phyloP scores from a whole-genome alignment of 2,329 filamentous ascomycete genomes.

The Epichloe hybrida region DNA sequence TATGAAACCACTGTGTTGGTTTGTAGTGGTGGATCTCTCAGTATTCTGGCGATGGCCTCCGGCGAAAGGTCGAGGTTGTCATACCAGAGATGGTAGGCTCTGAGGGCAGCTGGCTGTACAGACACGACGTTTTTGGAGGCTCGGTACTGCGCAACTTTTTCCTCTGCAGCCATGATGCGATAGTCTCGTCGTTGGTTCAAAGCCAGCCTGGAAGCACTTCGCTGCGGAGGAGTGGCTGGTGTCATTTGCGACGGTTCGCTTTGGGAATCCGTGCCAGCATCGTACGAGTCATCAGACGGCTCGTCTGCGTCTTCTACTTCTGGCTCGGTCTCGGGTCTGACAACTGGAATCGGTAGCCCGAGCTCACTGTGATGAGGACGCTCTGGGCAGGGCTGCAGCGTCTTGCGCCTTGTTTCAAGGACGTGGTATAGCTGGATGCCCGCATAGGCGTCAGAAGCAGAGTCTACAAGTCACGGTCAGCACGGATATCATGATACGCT shows the following conservation, averaged over 20 bases:
- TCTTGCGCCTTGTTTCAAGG: constrained; percentile 54
- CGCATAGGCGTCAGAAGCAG: constrained; percentile 75
- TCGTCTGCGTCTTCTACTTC: background rate
- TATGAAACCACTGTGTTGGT: constrained; percentile 42
- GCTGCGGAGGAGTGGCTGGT: background rate
- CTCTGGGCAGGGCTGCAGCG: constrained; percentile 56
- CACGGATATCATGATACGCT: background rate
- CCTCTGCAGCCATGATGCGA: constrained; percentile 30
- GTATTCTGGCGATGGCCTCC: constrained; percentile 34
- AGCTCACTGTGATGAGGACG: constrained; percentile 56
- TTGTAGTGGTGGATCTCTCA: constrained; percentile 48
- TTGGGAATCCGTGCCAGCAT: background rate
- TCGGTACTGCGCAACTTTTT: constrained; percentile 23
- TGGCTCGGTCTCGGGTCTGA: background rate
- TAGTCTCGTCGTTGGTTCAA: constrained; percentile 18
- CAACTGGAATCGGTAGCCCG: constrained; percentile 46
- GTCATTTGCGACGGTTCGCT: background rate
- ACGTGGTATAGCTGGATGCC: constrained; percentile 58
- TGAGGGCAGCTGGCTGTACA: constrained; percentile 25
- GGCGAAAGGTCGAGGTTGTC: constrained; percentile 34
- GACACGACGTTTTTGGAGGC: constrained; percentile 13
- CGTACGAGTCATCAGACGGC: background rate
- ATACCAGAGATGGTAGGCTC: constrained; percentile 54
- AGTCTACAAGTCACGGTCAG: constrained; percentile 33
- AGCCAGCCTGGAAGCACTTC: background rate